Base-by-base conservation (phyloP, 306 rosid genomes). In the Carpinus viminea region DNA sequence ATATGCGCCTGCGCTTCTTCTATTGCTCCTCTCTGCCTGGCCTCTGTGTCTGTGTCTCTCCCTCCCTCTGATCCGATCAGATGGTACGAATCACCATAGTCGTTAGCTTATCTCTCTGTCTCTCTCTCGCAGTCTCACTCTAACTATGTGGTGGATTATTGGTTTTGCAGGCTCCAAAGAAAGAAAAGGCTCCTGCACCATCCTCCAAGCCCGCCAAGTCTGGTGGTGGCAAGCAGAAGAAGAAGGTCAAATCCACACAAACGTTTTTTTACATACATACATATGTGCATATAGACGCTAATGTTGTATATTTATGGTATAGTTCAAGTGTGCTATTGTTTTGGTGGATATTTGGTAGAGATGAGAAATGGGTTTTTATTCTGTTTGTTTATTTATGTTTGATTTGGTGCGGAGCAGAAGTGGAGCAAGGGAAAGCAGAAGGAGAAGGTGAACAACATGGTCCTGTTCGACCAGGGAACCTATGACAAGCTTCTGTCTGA, bases 381-480 rank as follows among this genome's bases (percentile, higher is more conserved):
- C 21, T 5, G 17, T 5, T 10, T 17, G 11, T 8, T 9, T 7
- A 12, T 45, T 47, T 21, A 34, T 26, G 34, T 46, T 69, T 2
- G 1, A 0, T 46, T 18, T 54, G 47, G n/a, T 80, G 70, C 66
- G 77, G 70, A 69, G 51, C 88, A 89, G 93, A 90, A 90, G 84
- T 90, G 92, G 90, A 86, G 92, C 84, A 90, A 90, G 79, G 94
- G 94, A 64, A 90, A 90, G 90, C 94, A 90, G 3, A 90, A 90
- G 90, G 94, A 90, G 83, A 90, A 90, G 92, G 94, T 88, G 60
- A 90, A 90, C 55, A 90, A 90, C 89, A 86, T 88, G 92, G 94
- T 90, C 55, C 53, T 90, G 24, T 83, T 90, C 53, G 92, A 90
- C 75, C 89, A 86, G 82, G 91, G 31, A 26, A 84, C 90, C 17